Base-by-base conservation (phyloP, 345 rosid species). In the Hibiscus tridactylites region DNA sequence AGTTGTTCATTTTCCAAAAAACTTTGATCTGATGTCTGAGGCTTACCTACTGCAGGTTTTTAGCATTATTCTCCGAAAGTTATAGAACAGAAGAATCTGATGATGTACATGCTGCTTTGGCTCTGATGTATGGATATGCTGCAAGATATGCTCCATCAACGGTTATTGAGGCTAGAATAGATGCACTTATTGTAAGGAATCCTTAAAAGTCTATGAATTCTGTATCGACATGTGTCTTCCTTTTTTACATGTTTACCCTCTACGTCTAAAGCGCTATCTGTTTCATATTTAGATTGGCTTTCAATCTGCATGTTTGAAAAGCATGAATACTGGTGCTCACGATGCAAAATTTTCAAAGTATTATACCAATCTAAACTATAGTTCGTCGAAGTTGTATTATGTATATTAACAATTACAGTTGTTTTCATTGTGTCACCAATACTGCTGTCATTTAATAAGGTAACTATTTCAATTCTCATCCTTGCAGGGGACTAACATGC, bases 81-180 rank as follows among this genome's bases (percentile, higher is more conserved):
- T 84, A 84, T 77, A 87, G 77, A 80, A 82, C 87, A 21, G 97
- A 90, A 77, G 95, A 94, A 76, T 91, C 94, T 67, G 97, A 94
- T 83, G 96, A 94, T 81, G 90, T 94, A 82, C 96, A 94, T 81
- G 98, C 98, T 80, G 98, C 98, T 76, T 82, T 94, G 82, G 98
- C 98, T 72, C 82, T 94, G 83, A 94, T 94, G 98, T 94, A 94
- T 76, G 98, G 98, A 81, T 94, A 94, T 88, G 97, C 98, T 74
- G 98, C 98, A 71, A 90, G 90, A 86, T 94, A 94, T 85, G 98
- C 98, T 49, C 97, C 98, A 44, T 83, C 98, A 73, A 78, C 92
- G 26, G 96, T 94, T 75, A 94, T 94, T 81, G 97, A 94, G 84
- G 98, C 97, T 78, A 87, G 98, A 83, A 94, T 94, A 74, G 92